Percentiles rank a stretch among this genome's conserved stretches.
Evolutionary conservation across 805 yeast genomes (phyloP).

Genomic region (Kodamaea leandrae): DNA sequence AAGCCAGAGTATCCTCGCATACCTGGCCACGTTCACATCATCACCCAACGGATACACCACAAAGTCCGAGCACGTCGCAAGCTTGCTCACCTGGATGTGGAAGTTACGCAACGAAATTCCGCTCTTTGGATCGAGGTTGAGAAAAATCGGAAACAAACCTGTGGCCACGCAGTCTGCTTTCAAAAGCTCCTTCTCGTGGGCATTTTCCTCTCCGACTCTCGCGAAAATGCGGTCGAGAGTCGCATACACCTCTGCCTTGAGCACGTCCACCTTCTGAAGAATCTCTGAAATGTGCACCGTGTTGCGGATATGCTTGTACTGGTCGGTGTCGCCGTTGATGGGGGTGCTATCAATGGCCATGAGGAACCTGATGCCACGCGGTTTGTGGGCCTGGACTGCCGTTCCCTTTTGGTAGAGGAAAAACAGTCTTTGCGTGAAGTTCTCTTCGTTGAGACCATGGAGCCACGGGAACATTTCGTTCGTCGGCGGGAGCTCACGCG

Average conservation of each 20-base stretch:
- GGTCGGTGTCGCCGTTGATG: not conserved
- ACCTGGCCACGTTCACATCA: slow-evolving; percentile 16
- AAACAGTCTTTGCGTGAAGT: slow-evolving; percentile 53
- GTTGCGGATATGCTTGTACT: slow-evolving; percentile 40
- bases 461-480: slow-evolving; percentile 83
- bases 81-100: slow-evolving; percentile 80
- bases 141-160: slow-evolving; percentile 51
- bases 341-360: slow-evolving; percentile 30
- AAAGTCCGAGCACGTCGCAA: slow-evolving; percentile 71
- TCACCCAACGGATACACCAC: slow-evolving; percentile 52
- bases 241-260: slow-evolving; percentile 31
- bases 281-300: slow-evolving; percentile 55
- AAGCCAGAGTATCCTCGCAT: slow-evolving; percentile 35
- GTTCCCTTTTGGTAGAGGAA: slow-evolving; percentile 28
- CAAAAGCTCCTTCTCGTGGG: slow-evolving; percentile 26
- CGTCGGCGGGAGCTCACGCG: slow-evolving; percentile 55
- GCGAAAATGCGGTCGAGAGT: slow-evolving; percentile 21
- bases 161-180: slow-evolving; percentile 44
- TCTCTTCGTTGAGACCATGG: slow-evolving; percentile 67
- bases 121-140: slow-evolving; percentile 60
- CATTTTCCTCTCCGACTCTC: slow-evolving; percentile 17
- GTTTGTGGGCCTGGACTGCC: slow-evolving; percentile 16
- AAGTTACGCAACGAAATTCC: slow-evolving; percentile 82
- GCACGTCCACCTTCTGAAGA: slow-evolving; percentile 46
- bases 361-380: slow-evolving; percentile 33